phyloP scores from a whole-genome alignment of 768 basidiomycete genomes.

The Leccinum fibrillosum region DNA sequence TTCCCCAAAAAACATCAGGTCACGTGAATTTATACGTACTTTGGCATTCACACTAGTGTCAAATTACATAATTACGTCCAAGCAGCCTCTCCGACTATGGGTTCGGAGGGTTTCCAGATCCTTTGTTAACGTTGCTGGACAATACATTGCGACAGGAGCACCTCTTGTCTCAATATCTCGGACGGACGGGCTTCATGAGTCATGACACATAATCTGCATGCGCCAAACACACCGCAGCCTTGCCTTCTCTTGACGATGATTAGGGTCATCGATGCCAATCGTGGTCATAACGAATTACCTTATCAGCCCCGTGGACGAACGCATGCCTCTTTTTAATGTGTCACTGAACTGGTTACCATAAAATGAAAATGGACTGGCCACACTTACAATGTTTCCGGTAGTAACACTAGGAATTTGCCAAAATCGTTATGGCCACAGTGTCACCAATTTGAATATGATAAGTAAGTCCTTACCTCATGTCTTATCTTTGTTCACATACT shows the following conservation, averaged over 20 bases:
- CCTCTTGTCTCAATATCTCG: neutral
- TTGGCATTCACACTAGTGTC: neutral
- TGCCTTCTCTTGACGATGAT: constrained; percentile 1
- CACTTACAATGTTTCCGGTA: neutral
- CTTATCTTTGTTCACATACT: neutral
- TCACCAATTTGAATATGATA: neutral
- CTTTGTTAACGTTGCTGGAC: neutral
- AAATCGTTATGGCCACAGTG: neutral
- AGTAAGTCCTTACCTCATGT: neutral
- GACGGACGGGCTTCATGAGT: constrained; percentile 2
- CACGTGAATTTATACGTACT: constrained; percentile 28
- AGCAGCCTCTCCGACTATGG: too few species aligned
- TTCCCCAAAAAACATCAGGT: constrained; percentile 29
- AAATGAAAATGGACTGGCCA: neutral
- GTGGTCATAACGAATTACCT: constrained; percentile 15
- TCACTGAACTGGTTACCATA: neutral
- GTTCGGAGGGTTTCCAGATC: neutral
- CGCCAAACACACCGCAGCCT: constrained; percentile 10
- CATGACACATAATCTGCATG: constrained; percentile 12
- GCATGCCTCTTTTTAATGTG: constrained; percentile 11
- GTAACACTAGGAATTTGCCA: neutral
- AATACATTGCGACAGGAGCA: neutral
- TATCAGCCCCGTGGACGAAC: constrained; percentile 19
- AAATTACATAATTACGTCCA: neutral
- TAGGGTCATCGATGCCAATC: constrained; percentile 28